These are phyloP conservation scores for Xylaria sp. DNA, from an alignment of 2,329 filamentous ascomycete genomes.

Conservation along the genomic window DNA sequence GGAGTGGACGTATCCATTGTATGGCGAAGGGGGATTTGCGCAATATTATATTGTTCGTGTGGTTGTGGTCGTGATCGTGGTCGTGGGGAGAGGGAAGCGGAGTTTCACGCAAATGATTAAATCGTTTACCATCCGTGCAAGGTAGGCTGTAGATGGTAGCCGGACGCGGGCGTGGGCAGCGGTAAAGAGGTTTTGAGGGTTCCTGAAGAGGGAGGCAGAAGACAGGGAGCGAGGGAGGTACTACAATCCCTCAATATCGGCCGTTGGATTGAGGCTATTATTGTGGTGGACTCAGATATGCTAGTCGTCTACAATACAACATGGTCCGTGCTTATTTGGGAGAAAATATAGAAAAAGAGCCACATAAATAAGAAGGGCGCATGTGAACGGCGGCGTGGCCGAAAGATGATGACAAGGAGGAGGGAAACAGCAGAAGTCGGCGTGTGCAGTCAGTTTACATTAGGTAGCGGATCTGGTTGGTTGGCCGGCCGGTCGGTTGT, in stretches of 20 bases:
- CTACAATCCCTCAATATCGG: background rate
- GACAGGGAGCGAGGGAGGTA: background rate
- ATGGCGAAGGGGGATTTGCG: background rate
- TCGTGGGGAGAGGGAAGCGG: background rate
- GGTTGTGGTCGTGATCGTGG: background rate
- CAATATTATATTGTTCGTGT: background rate
- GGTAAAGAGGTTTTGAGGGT: background rate
- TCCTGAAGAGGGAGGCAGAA: background rate
- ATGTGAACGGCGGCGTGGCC: background rate
- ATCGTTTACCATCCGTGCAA: background rate
- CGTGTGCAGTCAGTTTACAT: constrained; percentile 7
- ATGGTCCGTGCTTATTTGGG: background rate
- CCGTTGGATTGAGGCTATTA: constrained; percentile 11
- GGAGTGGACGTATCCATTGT: constrained; percentile 45
- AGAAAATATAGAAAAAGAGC: background rate
- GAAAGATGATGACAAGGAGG: background rate
- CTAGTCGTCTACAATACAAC: constrained; percentile 3
- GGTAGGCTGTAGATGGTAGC: background rate
- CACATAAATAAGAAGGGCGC: constrained; percentile 3
- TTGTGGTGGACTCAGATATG: background rate
- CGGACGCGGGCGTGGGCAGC: background rate
- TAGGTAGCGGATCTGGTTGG: constrained; percentile 4
- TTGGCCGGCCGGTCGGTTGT: background rate
- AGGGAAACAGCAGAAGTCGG: background rate
- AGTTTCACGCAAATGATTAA: background rate